A percentile compares a stretch with the other conserved stretches of the same genome.
These are phyloP conservation scores for Mycena haematopus DNA, from an alignment of 768 basidiomycete species.

Conservation along the genomic window DNA sequence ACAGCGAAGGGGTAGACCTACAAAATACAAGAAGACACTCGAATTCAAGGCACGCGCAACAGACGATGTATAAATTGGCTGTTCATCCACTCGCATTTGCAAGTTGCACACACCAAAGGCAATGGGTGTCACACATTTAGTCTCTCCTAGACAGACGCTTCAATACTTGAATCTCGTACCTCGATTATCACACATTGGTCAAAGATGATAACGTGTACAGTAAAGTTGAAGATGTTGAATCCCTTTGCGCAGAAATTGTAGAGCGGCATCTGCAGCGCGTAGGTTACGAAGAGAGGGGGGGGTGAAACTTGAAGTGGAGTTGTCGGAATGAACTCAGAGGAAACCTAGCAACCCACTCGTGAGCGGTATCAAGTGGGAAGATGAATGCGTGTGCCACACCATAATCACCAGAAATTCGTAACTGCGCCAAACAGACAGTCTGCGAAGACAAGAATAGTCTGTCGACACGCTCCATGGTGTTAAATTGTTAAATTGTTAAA, in stretches of 20 bases:
- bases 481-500: no score
- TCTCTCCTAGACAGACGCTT: no score
- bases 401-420: constrained; percentile 43
- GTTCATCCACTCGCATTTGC: no score
- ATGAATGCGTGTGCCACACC: constrained; percentile 75
- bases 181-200: constrained; percentile 75
- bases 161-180: constrained; percentile 36
- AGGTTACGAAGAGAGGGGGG: constrained; percentile 81
- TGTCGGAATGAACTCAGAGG: constrained; percentile 32
- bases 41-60: constrained; percentile 71
- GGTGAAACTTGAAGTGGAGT: neutral
- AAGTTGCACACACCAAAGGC: constrained; percentile 51
- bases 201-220: constrained; percentile 82
- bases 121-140: constrained; percentile 86
- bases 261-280: constrained; percentile 89
- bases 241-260: constrained; percentile 86
- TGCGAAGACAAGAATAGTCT: constrained; percentile 75
- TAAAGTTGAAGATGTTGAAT: constrained; percentile 81
- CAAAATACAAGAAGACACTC: constrained; percentile 42
- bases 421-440: constrained; percentile 68
- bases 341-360: constrained; percentile 56
- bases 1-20: neutral
- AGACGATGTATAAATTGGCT: constrained; percentile 55
- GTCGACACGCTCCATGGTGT: constrained; percentile 67
- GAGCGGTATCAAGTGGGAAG: constrained; percentile 79